Base-by-base conservation (phyloP, 2,329 filamentous ascomycete species). In the Seiridium unicorne region DNA sequence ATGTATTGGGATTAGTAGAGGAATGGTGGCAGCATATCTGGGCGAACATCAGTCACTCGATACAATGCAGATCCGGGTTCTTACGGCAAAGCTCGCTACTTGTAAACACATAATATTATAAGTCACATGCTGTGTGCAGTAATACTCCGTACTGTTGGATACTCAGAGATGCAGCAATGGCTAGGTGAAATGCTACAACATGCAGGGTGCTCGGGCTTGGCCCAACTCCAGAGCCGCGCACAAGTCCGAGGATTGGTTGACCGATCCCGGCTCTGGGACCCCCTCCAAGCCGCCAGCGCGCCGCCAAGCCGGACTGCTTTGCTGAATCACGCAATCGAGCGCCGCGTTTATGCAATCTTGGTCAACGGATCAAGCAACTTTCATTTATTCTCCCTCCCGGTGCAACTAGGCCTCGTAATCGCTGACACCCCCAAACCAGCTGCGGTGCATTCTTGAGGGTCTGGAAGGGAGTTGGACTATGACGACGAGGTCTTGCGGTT, bases 291-390 rank as follows among this genome's bases (percentile, higher is more conserved):
- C 53, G 53, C 53, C 53, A 18, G 31, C 8, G 42, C 53, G 32
- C 51, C 36, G 55, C 55, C 55, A 58, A 58, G 55, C 44, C 55
- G 44, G 55, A 32, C 44, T 26, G 44, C 38, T 2, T 51, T 51
- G 55, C 46, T 58, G 32, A 40, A 58, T 58, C 55, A 58, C 55
- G 55, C 55, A 58, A 58, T 58, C 35, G 35, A 58, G 44, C 26
- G 34, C 44, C 55, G 46, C 11, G 18, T 32, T 57, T 51, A 36
- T 13, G 9, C n/a, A 58, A 36, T 58, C n/a, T 47, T 44, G 46
- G 13, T 18, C 32, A 58, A 18, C 46, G 32, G 46, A 36, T 46
- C 55, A 58, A 58, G 44, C 26, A 57, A 32, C 5, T 47, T 55
- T 44, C 53, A 57, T 57, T 10, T 46, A 57, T 42, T 54, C 18